Base-by-base conservation (phyloP, 257 asterid species). In the Anisodus tanguticus region DNA sequence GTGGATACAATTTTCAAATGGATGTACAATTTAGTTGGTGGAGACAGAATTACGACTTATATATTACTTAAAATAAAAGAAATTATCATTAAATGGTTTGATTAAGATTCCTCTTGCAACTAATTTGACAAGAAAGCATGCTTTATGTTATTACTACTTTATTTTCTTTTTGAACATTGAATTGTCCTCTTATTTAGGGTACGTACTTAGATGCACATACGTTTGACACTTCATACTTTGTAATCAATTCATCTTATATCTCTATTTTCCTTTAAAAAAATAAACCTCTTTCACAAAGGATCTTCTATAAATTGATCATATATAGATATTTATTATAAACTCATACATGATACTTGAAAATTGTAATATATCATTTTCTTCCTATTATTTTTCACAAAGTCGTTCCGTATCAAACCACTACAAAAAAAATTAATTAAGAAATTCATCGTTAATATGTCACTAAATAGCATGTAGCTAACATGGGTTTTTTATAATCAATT, bases 91-190 rank as follows among this genome's bases (percentile, higher is more conserved):
- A 74, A 74, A 74, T 49, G 41, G 62, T 49, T 49, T 6, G 63
- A 17, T 68, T 22, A 76, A 76, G 47, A 76, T 76, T 76, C 81
- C 45, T 76, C 8, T 51, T 51, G 26, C 81, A 76, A 76, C 81
- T 51, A 26, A 47, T 51, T 76, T 22, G 63, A 76, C 81, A 12
- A 76, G 15, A 76, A 76, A 76, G 63, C 81, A 76, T 76, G 47
- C 8, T 51, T 51, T 72, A 47, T 72, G 5, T 5, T 57, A 15
- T 37, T 17, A 37, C 5, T 22, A 76, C 22, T 76, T 76, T 76
- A 51, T 49, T 49, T 76, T 12, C 8, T 49, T 12, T 74, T 76
- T 76, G 45, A 76, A 22, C 81, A 51, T 51, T 51, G 47, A 51
- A 51, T 49, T 76, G 81, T 76, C 26, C 63, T 51, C 47, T 8